These are phyloP conservation scores for Globisporangium nunn DNA, from an alignment of 352 stramenopile genomes.

Conservation along the genomic window DNA sequence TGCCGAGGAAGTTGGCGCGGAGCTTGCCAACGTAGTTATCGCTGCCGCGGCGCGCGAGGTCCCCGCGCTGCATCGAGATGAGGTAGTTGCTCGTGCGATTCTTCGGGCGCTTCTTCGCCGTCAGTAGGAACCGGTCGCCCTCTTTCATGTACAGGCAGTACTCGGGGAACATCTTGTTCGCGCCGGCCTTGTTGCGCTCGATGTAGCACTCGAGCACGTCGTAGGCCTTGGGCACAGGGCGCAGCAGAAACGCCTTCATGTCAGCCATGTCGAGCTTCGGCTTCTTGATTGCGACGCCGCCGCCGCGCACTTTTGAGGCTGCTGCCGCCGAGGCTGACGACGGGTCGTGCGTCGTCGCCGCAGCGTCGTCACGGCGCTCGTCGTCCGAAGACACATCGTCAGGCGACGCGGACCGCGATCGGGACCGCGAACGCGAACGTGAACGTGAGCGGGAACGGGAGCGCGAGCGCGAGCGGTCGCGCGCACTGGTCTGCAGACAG, in stretches of 20 bases:
- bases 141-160: conserved; percentile 92
- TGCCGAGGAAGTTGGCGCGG: conserved; percentile 95
- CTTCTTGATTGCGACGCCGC: conserved; percentile 39
- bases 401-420: conserved; percentile 51
- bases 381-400: conserved; percentile 60
- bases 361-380: conserved; percentile 47
- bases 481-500: conserved; percentile 19
- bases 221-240: conserved; percentile 79
- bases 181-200: conserved; percentile 86
- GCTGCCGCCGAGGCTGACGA: conserved; percentile 15
- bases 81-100: conserved; percentile 97
- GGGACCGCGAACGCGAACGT: conserved; percentile 35
- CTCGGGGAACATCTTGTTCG: conserved; percentile 92
- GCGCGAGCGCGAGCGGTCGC: conserved; percentile 34
- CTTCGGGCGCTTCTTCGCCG: conserved; percentile 93
- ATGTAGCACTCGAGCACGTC: conserved; percentile 95
- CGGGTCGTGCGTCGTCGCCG: conserved; percentile 56
- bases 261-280: conserved; percentile 78
- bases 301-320: conserved; percentile 21
- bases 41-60: conserved; percentile 86
- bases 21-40: conserved; percentile 95
- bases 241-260: conserved; percentile 72
- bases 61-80: conserved; percentile 90
- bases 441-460: conserved; percentile 29
- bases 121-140: conserved; percentile 94